phyloP scores from a whole-genome alignment of 345 rosid species.

The Arabidopsis arenosa region DNA sequence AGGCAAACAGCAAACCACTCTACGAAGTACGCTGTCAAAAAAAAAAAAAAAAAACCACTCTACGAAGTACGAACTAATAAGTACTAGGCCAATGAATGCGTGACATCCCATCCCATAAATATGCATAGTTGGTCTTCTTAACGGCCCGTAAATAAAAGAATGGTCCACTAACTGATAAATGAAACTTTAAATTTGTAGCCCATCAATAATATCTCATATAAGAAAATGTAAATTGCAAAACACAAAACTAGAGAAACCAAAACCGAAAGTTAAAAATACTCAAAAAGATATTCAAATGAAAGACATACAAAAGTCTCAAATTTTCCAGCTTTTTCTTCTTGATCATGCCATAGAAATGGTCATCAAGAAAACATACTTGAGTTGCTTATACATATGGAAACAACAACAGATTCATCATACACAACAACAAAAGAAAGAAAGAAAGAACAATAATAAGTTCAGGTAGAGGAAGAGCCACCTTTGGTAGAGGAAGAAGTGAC shows the following conservation, averaged over 20 bases:
- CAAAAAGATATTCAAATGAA: too few species aligned
- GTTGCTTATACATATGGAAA: too few species aligned
- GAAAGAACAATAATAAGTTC: neutral
- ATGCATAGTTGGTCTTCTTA: neutral
- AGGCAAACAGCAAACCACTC: neutral
- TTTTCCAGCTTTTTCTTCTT: too few species aligned
- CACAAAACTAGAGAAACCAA: neutral
- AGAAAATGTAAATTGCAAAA: neutral
- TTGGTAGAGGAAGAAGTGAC: constrained; percentile 35
- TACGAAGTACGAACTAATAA: too few species aligned
- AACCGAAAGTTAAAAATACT: too few species aligned
- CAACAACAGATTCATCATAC: too few species aligned
- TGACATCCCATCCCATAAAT: neutral
- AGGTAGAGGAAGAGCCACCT: constrained; percentile 38
- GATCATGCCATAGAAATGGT: too few species aligned
- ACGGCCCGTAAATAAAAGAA: neutral
- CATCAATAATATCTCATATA: neutral
- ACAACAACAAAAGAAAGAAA: too few species aligned
- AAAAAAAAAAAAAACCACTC: too few species aligned
- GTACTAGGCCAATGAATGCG: neutral
- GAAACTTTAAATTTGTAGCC: neutral
- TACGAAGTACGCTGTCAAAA: too few species aligned
- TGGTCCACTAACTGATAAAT: neutral
- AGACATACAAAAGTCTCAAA: too few species aligned
- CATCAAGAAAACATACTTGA: too few species aligned